Base-by-base conservation (phyloP, 2,329 filamentous ascomycete species). In the Botryotinia globosa region DNA sequence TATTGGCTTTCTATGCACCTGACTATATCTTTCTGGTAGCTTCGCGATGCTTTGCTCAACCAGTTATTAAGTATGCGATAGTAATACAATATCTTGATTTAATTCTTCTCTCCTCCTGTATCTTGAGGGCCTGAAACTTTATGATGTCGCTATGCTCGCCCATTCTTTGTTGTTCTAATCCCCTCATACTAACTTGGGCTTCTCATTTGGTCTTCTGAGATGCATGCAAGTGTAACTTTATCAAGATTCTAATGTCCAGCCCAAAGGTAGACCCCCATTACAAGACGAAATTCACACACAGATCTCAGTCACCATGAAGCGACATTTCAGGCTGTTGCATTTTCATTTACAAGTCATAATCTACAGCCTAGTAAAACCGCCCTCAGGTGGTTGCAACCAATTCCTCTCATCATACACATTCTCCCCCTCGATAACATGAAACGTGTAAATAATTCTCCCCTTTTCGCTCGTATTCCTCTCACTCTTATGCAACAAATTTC, bases 381-480 rank as follows among this genome's bases (percentile, higher is more conserved):
- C 88, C 58, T 86, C 84, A 0, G 94, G 91, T 73, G 94, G 94
- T 84, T 98, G 95, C 81, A 99, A 83, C 96, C 96, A 98, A 83
- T 99, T 99, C 82, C 87, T 87, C 83, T 87, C 87, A 82, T 98
- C 96, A 82, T 98, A 99, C 71, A 84, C 85, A 61, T 90, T 85
- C 32, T 91, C 88, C 0, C 92, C 92, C 83, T 98, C 96, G 79
- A 98, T 98, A 73, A 97, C 89, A 84, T 99, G 96, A 81, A 98
- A 99, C 0, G 96, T 98, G 83, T 98, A 99, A 71, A 98, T 97
- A 80, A 96, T 97, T 76, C 95, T 87, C 34, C 94, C 94, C 85
- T 93, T 95, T 76, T 87, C 83, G 81, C 94, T 97, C 72, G 88
- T 87, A 81, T 99, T 99, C 86, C 88, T 93, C 87, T 97, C 94